Evolutionary conservation across 1,284 basidiomycete species (phyloP).

Genomic region (Neolentinus lepideus): DNA sequence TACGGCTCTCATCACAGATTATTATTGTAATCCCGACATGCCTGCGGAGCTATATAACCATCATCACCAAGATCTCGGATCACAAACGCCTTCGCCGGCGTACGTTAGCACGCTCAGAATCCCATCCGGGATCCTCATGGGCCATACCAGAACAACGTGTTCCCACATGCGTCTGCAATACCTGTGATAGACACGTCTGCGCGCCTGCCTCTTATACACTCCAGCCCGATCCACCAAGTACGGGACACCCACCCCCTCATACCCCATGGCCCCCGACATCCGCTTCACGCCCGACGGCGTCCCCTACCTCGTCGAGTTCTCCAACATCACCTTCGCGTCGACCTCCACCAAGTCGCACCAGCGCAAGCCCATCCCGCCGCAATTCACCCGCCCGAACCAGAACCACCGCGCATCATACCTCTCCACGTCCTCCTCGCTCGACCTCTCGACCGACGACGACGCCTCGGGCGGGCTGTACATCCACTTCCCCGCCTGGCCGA

Average conservation of each 20-base stretch:
- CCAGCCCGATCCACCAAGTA: not conserved
- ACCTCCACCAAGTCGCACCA: slow-evolving; percentile 10
- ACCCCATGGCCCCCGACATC: slow-evolving; percentile 26
- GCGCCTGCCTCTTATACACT: slow-evolving; percentile 8
- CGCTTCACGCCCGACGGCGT: slow-evolving; percentile 34
- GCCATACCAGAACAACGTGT: not conserved
- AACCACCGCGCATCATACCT: not conserved
- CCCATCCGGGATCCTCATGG: not conserved
- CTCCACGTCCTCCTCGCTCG: slow-evolving; percentile 2
- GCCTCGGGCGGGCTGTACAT: slow-evolving; percentile 30
- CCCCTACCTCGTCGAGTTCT: slow-evolving; percentile 34
- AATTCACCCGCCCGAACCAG: too few relatives aligned
- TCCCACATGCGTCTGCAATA: not conserved
- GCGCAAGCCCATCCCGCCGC: slow-evolving; percentile 3
- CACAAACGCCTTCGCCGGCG: too few relatives aligned
- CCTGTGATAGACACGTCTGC: not conserved
- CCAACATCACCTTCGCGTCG: slow-evolving; percentile 31
- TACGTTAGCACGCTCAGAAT: not conserved
- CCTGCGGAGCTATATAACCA: too few relatives aligned
- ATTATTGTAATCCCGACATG: too few relatives aligned
- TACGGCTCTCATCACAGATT: too few relatives aligned
- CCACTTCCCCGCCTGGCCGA: slow-evolving; percentile 19
- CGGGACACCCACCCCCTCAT: not conserved
- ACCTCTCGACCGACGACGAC: slow-evolving; percentile 10
- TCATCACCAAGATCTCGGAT: too few relatives aligned